Base-by-base conservation (phyloP, 2,329 filamentous ascomycete genomes). In the Metarhizium rileyi region DNA sequence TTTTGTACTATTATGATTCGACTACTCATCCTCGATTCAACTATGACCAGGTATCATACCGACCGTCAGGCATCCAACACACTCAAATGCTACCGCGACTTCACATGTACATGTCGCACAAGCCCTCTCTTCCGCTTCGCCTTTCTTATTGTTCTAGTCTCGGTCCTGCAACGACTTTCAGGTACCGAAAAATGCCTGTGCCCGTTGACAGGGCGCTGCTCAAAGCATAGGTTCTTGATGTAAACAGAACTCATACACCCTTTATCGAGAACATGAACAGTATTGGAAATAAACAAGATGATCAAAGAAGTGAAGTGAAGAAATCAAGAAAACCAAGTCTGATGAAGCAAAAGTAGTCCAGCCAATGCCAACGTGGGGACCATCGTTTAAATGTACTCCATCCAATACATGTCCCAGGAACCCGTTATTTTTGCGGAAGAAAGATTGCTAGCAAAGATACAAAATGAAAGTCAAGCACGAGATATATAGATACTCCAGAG, bases 321-420 rank as follows among this genome's bases (percentile, higher is more conserved):
- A 44, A 35, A 35, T 44, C 16, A 38, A 48, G 8, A 48, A 28
- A 50, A 27, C 38, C 36, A 50, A 52, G 61, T 53, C 55, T 59
- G 57, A 63, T 60, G 40, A 23, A 27, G 43, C 44, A 50, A 6
- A 59, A 57, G 20, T 41, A 18, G 14, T 27, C 26, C 44, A 43
- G 46, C 38, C 46, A 44, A 46, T 47, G 44, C 47, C 48, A 20
- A 43, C 45, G 47, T 50, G 47, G 45, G 53, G 53, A 52, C 44
- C 55, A 56, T 63, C 60, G 56, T 63, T 60, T 59, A 63, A 67
- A 67, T 65, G 57, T 67, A 69, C 66, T 68, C 67, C 67, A 62
- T 63, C 64, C 65, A 67, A 67, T 65, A 66, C 63, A 63, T 66
- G 58, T 60, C 63, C 63, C 61, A 55, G 42, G 44, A 61, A 61